Evolutionary conservation across 225 moss, liverwort and hornwort species (phyloP), one percentile per base, ranked within the genome.

Genomic region (Anthoceros angustus): DNA sequence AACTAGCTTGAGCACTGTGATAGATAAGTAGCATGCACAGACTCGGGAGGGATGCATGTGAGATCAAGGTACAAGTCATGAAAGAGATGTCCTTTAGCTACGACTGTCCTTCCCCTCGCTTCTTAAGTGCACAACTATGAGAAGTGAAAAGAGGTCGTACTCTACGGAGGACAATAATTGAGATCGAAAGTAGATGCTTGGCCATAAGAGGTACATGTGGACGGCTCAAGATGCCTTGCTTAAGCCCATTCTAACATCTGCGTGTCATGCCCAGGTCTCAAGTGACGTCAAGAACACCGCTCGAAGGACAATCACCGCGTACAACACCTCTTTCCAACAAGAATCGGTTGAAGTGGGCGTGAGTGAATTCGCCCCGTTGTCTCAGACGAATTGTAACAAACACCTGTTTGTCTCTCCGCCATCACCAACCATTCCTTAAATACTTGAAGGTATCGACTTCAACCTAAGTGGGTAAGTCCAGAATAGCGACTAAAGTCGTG

Each of bases 21-120:
- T 18, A 18, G 5, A 2, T 48, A 5, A 18, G 18, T 18, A 48
- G 46, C 46, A 48, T 32, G 32, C 32, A n/a, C 32, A 32, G 32
- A 32, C 32, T 32, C n/a, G n/a, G 32, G 32, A 48, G 46, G 46
- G 12, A 48, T 12, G 46, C 46, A 48, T 12, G 46, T 48, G 18
- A 48, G 46, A 48, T 48, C 46, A 48, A 48, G 46, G 18, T 48
- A 48, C 18, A 48, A 48, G 18, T 48, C 46, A 48, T 48, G 46
- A 48, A 48, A 12, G 46, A 48, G 46, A 48, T 48, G 46, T 48
- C 46, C 46, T 48, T 48, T 48, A 12, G 46, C 46, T 48, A 48
- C 46, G 46, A 48, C 46, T 48, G 12, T 12, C 12, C 46, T 0
- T 18, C 46, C 46, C 46, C 46, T 48, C 46, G 46, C 46, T 48